phyloP scores from a whole-genome alignment of 148 eudicot species.

The Selenicereus undatus region DNA sequence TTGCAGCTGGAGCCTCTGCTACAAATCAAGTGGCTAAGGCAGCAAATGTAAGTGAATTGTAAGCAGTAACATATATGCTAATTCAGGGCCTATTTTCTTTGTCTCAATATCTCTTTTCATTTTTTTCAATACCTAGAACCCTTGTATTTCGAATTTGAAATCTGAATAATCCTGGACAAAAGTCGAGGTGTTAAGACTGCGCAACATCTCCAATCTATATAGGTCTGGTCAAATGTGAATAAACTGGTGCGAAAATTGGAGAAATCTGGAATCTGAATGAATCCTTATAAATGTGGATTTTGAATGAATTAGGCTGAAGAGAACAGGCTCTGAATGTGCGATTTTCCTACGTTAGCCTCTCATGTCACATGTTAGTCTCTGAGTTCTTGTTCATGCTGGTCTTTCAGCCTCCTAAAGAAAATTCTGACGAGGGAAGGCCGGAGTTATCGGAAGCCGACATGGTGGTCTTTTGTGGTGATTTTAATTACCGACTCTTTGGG shows the following conservation, averaged over 20 bases:
- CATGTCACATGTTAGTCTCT: slow-evolving; percentile 13
- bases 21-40: slow-evolving; percentile 54
- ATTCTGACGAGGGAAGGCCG: slow-evolving; percentile 70
- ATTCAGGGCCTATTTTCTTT: not conserved
- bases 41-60: slow-evolving; percentile 47
- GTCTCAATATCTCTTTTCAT: not conserved
- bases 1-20: slow-evolving; percentile 84
- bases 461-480: slow-evolving; percentile 87
- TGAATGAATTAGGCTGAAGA: not conserved
- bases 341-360: not conserved
- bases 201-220: not conserved
- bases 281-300: not conserved
- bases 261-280: not conserved
- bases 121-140: not conserved
- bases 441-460: slow-evolving; percentile 93
- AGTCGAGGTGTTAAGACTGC: not conserved
- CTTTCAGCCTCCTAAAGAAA: slow-evolving; percentile 42
- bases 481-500: slow-evolving; percentile 93
- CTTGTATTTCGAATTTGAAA: not conserved
- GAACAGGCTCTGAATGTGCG: not conserved
- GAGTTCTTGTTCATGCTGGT: slow-evolving; percentile 14
- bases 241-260: not conserved
- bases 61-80: not conserved
- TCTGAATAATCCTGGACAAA: not conserved
- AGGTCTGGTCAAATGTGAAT: not conserved